These are phyloP conservation scores for Cyberlindnera veronae DNA, from an alignment of 805 yeast species.

Conservation along the genomic window DNA sequence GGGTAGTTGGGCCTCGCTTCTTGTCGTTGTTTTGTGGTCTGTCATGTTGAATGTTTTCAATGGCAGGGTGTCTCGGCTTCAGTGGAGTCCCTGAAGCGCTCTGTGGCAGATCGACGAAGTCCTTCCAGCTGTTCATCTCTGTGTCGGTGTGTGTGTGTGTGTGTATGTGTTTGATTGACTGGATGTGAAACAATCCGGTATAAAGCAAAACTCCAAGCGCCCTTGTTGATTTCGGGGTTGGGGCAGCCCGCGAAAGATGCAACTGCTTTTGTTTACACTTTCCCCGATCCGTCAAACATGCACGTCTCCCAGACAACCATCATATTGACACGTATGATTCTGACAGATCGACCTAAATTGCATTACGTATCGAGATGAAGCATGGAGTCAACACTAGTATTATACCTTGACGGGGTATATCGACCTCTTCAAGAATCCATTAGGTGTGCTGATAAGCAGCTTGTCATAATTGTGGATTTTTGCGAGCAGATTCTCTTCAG, in stretches of 20 bases:
- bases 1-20: conserved; percentile 28
- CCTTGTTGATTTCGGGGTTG: no score
- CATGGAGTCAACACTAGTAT: no score
- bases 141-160: neutral
- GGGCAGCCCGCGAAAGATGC: no score
- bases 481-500: neutral
- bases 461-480: conserved; percentile 7
- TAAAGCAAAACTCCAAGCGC: no score
- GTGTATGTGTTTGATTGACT: no score
- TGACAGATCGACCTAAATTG: no score
- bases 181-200: no score
- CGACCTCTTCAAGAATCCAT: conserved; percentile 14
- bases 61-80: conserved; percentile 15
- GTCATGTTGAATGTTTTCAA: conserved; percentile 15
- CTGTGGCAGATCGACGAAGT: conserved; percentile 13
- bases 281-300: no score
- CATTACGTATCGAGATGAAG: no score
- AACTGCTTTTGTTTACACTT: no score
- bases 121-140: conserved; percentile 13
- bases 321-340: no score
- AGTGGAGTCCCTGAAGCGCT: conserved; percentile 21
- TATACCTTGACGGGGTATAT: conserved; percentile 17
- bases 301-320: no score
- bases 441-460: conserved; percentile 5
- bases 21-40: conserved; percentile 8